Conservation (phyloP, 768 basidiomycete species). For the Amyloporia xantha region DNA sequence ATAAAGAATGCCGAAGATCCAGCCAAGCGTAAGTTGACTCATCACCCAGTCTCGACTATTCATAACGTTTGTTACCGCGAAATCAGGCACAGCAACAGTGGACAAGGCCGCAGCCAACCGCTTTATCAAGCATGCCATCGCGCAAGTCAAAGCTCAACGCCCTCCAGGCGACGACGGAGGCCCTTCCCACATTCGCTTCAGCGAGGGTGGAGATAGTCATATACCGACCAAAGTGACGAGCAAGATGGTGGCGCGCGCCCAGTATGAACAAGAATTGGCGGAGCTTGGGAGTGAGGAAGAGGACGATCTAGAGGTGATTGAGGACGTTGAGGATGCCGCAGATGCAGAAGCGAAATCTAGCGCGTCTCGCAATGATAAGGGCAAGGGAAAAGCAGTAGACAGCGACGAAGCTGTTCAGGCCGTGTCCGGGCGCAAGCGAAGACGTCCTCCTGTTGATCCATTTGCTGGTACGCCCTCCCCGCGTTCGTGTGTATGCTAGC, state of each 20-base stretch:
- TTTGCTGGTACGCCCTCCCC: conserved; percentile 48
- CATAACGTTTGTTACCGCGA: too few species aligned
- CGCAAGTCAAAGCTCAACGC: conserved; percentile 40
- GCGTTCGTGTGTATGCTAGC: conserved; percentile 9
- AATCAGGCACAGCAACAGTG: conserved; percentile 40
- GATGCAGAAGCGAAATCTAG: conserved; percentile 15
- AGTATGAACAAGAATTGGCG: conserved; percentile 52
- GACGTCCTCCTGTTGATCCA: conserved; percentile 52
- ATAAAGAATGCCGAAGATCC: conserved; percentile 70
- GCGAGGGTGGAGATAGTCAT: conserved; percentile 4
- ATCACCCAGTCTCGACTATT: too few species aligned
- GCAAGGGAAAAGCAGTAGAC: conserved; percentile 34
- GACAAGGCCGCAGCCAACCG: conserved; percentile 77
- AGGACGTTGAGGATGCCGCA: conserved; percentile 33
- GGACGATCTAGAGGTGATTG: conserved; percentile 33
- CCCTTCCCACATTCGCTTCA: conserved; percentile 14
- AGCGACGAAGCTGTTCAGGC: conserved; percentile 17
- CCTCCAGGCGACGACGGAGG: conserved; percentile 15
- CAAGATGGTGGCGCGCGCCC: conserved; percentile 67
- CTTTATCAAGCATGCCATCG: conserved; percentile 80
- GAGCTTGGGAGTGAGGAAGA: conserved; percentile 38
- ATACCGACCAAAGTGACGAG: conserved; percentile 54
- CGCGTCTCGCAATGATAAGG: conserved; percentile 4
- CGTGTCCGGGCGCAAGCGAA: conserved; percentile 32
- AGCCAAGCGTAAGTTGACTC: conserved; percentile 39